Conservation (phyloP, 176 grass and related monocot species). For the Dactylis glomerata region DNA sequence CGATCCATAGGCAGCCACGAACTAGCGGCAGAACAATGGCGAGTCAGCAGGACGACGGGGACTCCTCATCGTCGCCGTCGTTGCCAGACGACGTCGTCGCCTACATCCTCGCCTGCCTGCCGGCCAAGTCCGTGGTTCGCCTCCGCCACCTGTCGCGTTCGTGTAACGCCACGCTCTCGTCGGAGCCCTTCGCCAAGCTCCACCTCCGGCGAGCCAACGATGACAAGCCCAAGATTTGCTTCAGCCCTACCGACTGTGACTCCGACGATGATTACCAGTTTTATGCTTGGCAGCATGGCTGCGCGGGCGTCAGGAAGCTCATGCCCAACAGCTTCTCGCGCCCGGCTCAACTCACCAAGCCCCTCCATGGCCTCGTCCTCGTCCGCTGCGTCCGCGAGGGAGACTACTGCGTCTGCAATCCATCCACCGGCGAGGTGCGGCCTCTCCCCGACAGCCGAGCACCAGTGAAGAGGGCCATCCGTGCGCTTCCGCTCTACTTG, state of each 20-base stretch:
- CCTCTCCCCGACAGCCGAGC: not conserved
- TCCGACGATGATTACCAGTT: not conserved
- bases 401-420: not conserved
- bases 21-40: too few relatives aligned
- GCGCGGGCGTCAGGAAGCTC: not conserved
- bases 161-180: not conserved
- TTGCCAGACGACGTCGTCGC: too few relatives aligned
- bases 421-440: not conserved
- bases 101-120: too few relatives aligned
- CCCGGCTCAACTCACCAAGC: not conserved
- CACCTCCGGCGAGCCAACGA: not conserved
- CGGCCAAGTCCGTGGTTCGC: not conserved
- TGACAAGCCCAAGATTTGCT: not conserved
- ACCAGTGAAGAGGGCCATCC: not conserved
- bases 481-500: not conserved
- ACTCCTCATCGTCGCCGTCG: too few relatives aligned
- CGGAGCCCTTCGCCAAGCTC: not conserved
- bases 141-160: not conserved
- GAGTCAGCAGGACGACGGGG: too few relatives aligned
- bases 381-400: not conserved
- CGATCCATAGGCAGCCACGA: too few relatives aligned
- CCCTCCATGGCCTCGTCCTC: not conserved
- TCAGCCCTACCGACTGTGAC: not conserved
- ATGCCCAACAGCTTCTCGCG: not conserved
- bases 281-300: not conserved